Evolutionary conservation across 345 rosid genomes (phyloP).

Genomic region (Gossypium bickii): DNA sequence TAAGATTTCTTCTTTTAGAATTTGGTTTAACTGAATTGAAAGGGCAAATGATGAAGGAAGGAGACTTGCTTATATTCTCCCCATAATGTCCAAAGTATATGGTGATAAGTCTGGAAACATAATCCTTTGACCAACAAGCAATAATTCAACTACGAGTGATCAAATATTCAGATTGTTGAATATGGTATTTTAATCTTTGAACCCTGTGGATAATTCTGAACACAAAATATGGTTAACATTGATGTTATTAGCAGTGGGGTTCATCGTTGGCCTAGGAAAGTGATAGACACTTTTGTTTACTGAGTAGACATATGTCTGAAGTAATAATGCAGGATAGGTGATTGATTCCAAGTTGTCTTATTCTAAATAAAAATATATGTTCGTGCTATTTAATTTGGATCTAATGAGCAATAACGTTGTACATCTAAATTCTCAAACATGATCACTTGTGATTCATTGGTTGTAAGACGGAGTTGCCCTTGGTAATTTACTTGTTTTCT

Average conservation of each 20-base stretch:
- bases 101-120: neutral
- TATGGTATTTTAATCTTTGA: neutral
- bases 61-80: neutral
- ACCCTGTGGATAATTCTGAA: neutral
- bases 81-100: neutral
- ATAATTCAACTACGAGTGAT: neutral
- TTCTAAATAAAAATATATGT: neutral
- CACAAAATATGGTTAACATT: neutral
- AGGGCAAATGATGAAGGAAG: too few species aligned
- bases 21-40: too few species aligned
- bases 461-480: neutral
- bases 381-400: neutral
- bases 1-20: too few species aligned
- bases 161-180: neutral
- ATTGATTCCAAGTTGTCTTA: conserved; percentile 5
- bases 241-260: neutral
- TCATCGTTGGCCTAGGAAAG: neutral
- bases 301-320: neutral
- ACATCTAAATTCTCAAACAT: neutral
- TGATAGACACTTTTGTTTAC: neutral
- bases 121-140: neutral
- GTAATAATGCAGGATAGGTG: neutral
- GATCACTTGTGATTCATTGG: neutral
- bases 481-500: neutral
- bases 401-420: neutral